These are phyloP conservation scores for Skeletonema costatum DNA, from an alignment of 108 stramenopile species.

Conservation along the genomic window DNA sequence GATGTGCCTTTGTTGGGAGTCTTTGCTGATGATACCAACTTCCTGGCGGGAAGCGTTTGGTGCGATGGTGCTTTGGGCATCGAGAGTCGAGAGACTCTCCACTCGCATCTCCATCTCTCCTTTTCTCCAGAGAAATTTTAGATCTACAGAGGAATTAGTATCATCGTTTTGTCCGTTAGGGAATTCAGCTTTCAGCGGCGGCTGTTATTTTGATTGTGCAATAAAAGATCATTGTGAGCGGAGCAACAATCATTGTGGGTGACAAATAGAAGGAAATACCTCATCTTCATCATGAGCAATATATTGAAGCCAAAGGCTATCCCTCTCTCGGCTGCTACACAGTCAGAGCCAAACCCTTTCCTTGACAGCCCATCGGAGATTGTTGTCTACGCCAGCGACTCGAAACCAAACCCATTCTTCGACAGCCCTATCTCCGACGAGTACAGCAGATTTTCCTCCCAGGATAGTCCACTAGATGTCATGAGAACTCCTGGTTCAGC, in stretches of 20 bases:
- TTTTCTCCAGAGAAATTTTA: too few species aligned
- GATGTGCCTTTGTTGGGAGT: too few species aligned
- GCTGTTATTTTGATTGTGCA: too few species aligned
- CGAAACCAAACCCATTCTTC: slow-evolving; percentile 2
- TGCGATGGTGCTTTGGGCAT: too few species aligned
- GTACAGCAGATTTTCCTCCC: neutral
- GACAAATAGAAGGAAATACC: neutral
- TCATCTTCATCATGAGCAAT: neutral
- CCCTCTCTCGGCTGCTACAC: neutral
- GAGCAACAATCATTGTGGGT: neutral
- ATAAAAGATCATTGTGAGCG: too few species aligned
- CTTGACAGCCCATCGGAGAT: neutral
- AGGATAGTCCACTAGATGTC: neutral
- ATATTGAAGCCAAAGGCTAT: neutral
- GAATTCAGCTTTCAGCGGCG: too few species aligned
- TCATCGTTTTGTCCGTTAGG: too few species aligned
- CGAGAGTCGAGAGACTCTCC: too few species aligned
- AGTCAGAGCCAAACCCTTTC: neutral
- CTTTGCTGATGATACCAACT: too few species aligned
- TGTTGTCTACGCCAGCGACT: neutral
- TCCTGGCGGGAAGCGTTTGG: too few species aligned
- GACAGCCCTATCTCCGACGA: slow-evolving; percentile 11
- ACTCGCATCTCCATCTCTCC: too few species aligned
- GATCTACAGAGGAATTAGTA: too few species aligned
- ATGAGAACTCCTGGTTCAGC: slow-evolving; percentile 5